Base-by-base conservation (phyloP, 139 green algal genomes). In the Tetradesmus lagerheimii region DNA sequence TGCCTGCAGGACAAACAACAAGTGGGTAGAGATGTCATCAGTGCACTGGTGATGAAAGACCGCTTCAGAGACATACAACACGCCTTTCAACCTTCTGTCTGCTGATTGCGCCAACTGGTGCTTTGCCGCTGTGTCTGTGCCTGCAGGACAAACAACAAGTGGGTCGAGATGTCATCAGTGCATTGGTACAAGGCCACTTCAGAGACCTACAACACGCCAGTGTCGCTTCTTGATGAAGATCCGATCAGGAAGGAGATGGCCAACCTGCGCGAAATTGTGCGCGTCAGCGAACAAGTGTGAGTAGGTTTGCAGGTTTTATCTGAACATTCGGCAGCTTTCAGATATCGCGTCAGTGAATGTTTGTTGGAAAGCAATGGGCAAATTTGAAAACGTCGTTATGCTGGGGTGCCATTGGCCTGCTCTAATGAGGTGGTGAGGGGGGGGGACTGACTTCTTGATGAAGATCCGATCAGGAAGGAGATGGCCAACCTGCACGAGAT, bases 41-140 rank as follows among this genome's bases (percentile, higher is more conserved):
- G 66, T 91, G 34, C 88, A 91, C 80, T 91, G 88, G 88, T 91
- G 88, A 31, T 91, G 88, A 31, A 91, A 91, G 57, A 80, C 79
- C 29, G 88, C 88, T 12, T 62, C 31, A 34, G 80, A 91, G n/a
- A 88, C 62, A 6, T 38, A 47, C 62, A 87, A 82, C 79, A 91
- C 79, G n/a, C n/a, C n/a, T n/a, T n/a, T n/a, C n/a, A n/a, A n/a
- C n/a, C n/a, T n/a, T n/a, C n/a, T n/a, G n/a, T n/a, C n/a, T n/a
- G n/a, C 23, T n/a, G 43, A 4, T 50, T 4, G 43, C 8, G 43
- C 43, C 43, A 50, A 50, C 43, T 8, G n/a, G 43, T 50, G 43
- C 43, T 14, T 50, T 14, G 4, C 43, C 43, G 43, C 43, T 9
- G 14, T 15, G 5, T 80, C 34, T 38, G 74, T 23, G 16, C 50